A percentile compares a stretch with the other conserved stretches of the same genome.
phyloP scores from a whole-genome alignment of 495 filamentous ascomycete genomes.

The Penicillium robsamsonii region DNA sequence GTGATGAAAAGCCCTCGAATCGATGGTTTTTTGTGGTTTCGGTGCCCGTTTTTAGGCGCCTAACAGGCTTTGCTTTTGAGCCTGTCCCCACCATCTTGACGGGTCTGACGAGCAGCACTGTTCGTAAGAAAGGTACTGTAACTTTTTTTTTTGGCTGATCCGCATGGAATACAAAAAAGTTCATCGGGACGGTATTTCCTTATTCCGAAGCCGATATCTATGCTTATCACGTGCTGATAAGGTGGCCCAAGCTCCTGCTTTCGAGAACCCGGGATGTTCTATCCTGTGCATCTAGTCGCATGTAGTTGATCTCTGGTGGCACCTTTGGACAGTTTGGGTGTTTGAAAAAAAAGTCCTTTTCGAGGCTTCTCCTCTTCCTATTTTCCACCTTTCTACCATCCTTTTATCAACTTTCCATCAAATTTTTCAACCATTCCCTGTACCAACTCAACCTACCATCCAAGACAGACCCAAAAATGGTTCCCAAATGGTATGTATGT shows the following conservation, averaged over 20 bases:
- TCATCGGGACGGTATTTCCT: slow-evolving; percentile 37
- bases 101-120: slow-evolving; percentile 31
- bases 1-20: slow-evolving; percentile 89
- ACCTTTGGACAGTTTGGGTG: background rate
- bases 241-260: slow-evolving; percentile 41
- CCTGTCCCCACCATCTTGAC: slow-evolving; percentile 57
- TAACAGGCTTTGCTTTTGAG: slow-evolving; percentile 62
- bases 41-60: slow-evolving; percentile 61
- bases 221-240: slow-evolving; percentile 28
- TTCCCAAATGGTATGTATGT: slow-evolving; percentile 66
- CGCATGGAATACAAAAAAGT: slow-evolving; percentile 46
- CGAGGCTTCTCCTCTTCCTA: background rate
- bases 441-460: background rate
- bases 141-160: slow-evolving; percentile 25
- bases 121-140: slow-evolving; percentile 26
- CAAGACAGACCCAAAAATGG: slow-evolving; percentile 22
- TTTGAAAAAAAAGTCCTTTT: background rate
- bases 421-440: background rate
- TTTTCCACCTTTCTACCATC: background rate
- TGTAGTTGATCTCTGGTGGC: slow-evolving; percentile 16
- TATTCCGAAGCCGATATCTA: slow-evolving; percentile 27
- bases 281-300: slow-evolving; percentile 1
- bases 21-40: slow-evolving; percentile 74
- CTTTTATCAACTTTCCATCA: background rate
- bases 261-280: slow-evolving; percentile 13